phyloP scores from a whole-genome alignment of 257 asterid species.

The Lycium barbarum region DNA sequence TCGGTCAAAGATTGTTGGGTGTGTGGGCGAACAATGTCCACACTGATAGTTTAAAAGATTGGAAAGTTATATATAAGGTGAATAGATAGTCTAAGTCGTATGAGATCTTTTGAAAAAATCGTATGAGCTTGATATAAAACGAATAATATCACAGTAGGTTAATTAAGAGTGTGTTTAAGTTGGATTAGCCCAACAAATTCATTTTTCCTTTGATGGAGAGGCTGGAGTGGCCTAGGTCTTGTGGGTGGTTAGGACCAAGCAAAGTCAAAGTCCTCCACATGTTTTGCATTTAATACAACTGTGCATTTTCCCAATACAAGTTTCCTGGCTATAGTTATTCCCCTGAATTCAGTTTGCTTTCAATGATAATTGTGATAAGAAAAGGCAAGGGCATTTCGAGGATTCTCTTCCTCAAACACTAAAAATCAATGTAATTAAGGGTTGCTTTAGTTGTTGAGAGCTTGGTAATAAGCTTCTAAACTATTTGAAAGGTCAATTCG shows the following conservation, averaged over 20 bases:
- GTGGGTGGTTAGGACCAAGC: not conserved
- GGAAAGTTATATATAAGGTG: too few relatives aligned
- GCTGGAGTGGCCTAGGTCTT: too few relatives aligned
- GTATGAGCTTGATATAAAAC: not conserved
- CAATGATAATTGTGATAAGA: slow-evolving; percentile 9
- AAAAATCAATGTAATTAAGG: not conserved
- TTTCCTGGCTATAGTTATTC: slow-evolving; percentile 25
- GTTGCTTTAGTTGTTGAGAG: slow-evolving; percentile 19
- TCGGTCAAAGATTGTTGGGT: not conserved
- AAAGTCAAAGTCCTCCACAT: slow-evolving; percentile 29
- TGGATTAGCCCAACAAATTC: not conserved
- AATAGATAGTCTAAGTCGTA: too few relatives aligned
- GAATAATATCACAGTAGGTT: not conserved
- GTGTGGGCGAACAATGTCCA: not conserved
- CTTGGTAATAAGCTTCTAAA: not conserved
- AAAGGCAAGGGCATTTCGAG: not conserved
- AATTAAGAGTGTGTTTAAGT: not conserved
- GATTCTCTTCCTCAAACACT: not conserved
- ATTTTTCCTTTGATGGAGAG: not conserved
- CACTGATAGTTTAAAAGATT: not conserved
- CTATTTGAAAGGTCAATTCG: not conserved
- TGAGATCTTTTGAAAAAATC: not conserved
- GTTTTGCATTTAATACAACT: slow-evolving; percentile 28
- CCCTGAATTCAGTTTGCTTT: slow-evolving; percentile 18
- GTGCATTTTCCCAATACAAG: slow-evolving; percentile 29